Evolutionary conservation across 768 basidiomycete species (phyloP), one percentile per base, ranked within the genome.

Genomic region (Coprinopsis strossmayeri): DNA sequence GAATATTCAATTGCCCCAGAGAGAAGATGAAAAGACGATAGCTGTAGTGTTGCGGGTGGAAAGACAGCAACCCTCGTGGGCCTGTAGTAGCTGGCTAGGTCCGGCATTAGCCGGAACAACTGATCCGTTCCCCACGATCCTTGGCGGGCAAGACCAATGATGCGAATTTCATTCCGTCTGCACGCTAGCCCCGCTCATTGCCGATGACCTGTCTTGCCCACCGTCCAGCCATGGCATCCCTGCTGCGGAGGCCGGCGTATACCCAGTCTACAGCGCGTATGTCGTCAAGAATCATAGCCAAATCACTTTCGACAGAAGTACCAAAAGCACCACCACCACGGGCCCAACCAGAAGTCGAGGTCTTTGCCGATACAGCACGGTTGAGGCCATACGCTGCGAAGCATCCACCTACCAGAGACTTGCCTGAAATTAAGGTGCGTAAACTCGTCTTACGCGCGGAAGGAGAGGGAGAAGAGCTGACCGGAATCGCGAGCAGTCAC

Each of bases 391-490:
- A 53, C 35, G 49, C 48, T 30, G 52, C 44, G 26, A 49, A 54
- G 15, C 55, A 57, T n/a, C 58, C 58, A n/a, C 48, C 53, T 12
- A 27, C 39, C 4, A 53, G 64, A 28, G 69, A 71, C 18, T 59
- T 73, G 21, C 71, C 71, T 12, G 62, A 53, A 35, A 56, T 60
- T 24, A 65, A 68, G 62, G 71, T 70, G 41, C 28, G 42, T 20
- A 18, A 10, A 10, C 11, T 27, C 7, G 34, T n/a, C 50, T 26
- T 32, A 3, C 37, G 28, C 15, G 30, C 11, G 25, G 9, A 45
- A 34, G 30, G 30, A 45, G 34, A 18, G 18, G 25, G 39, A 25
- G 48, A 17, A 35, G 44, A 28, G 42, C 28, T 48, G 23, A 24
- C 30, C 44, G 10, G 34, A 18, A 34, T 39, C 3, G n/a, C n/a